Evolutionary conservation across 1,284 basidiomycete genomes (phyloP).

Genomic region (Microbotryum intermedium): DNA sequence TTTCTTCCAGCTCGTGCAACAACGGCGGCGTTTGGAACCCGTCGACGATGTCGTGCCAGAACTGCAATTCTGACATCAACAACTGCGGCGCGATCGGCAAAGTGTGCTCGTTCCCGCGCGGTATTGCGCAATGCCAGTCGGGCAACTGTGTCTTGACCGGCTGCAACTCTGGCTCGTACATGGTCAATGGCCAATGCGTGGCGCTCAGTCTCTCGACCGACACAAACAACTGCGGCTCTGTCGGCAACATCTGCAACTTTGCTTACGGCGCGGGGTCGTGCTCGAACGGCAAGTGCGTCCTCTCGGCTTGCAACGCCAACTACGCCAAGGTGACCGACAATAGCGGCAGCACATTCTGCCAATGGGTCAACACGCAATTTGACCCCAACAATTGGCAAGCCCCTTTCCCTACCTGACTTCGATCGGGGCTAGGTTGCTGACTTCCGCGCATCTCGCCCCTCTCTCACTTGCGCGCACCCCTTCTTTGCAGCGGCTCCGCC

Average conservation of each 20-base stretch:
- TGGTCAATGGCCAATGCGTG: neutral
- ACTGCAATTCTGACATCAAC: constrained; percentile 3
- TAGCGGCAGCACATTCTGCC: neutral
- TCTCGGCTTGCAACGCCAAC: neutral
- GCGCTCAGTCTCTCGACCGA: neutral
- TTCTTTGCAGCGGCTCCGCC: constrained; percentile 4
- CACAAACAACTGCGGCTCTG: constrained; percentile 13
- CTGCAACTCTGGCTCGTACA: neutral
- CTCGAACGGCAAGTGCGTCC: neutral
- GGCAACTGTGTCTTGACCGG: neutral
- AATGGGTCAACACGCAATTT: neutral
- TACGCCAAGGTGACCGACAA: neutral
- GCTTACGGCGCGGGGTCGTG: too few species aligned
- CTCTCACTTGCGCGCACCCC: too few species aligned
- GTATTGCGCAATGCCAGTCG: neutral
- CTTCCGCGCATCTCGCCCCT: neutral
- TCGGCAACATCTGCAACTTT: neutral
- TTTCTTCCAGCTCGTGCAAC: constrained; percentile 7
- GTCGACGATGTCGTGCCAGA: constrained; percentile 4
- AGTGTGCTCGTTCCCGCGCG: constrained; percentile 5
- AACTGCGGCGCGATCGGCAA: constrained; percentile 16
- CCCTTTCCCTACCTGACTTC: neutral
- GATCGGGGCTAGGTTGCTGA: neutral
- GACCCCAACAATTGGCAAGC: constrained; percentile 17
- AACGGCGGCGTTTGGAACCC: constrained; percentile 10